phyloP scores from a whole-genome alignment of 148 eudicot genomes.

The Rhododendron kiyosumense region DNA sequence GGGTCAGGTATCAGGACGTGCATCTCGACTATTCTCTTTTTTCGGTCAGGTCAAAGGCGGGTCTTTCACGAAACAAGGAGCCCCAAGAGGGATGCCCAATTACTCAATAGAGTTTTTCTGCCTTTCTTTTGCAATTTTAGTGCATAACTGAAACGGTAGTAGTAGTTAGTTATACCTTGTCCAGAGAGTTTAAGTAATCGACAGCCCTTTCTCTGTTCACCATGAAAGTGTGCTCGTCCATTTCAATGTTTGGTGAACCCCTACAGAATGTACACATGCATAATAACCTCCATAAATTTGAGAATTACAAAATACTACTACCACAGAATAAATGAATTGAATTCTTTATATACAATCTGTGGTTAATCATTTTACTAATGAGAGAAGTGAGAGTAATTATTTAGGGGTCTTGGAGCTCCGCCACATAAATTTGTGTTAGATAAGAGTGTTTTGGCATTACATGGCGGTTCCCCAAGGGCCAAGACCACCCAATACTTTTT shows the following conservation, averaged over 20 bases:
- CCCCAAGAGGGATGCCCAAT: not conserved
- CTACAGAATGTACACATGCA: constrained; percentile 12
- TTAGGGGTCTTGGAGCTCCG: too few species aligned
- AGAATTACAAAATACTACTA: not conserved
- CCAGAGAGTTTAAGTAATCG: constrained; percentile 76
- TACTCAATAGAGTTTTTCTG: too few species aligned
- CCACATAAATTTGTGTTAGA: too few species aligned
- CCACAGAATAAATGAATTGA: not conserved
- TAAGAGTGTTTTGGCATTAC: too few species aligned
- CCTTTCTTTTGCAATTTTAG: too few species aligned
- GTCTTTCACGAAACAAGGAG: too few species aligned
- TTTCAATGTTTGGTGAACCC: constrained; percentile 84
- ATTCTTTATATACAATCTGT: not conserved
- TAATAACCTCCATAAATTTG: not conserved
- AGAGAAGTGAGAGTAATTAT: too few species aligned
- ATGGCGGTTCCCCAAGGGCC: too few species aligned
- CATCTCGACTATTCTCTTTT: too few species aligned
- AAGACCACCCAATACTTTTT: too few species aligned
- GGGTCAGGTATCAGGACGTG: too few species aligned
- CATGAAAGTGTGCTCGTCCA: constrained; percentile 79
- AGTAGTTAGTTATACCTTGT: constrained; percentile 33
- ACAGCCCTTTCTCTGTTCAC: constrained; percentile 76
- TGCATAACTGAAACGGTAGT: not conserved
- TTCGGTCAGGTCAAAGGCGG: not conserved
- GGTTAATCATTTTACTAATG: not conserved